Evolutionary conservation across 2,329 filamentous ascomycete species (phyloP).

Genomic region (Atkinsonella texensis): DNA sequence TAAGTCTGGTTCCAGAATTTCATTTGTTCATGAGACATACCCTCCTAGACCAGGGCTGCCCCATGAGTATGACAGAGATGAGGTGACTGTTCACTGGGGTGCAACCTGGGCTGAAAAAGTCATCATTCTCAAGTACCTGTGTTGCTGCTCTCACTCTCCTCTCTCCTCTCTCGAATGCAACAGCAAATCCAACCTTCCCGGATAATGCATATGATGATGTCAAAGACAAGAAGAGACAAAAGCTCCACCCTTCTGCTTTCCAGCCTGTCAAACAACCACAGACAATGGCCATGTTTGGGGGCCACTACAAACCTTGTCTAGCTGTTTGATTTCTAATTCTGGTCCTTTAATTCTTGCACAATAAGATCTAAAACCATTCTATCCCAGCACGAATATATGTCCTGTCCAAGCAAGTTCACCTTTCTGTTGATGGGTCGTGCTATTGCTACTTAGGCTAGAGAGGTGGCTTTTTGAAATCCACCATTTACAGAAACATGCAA

Average conservation of each 20-base stretch:
- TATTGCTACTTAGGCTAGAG: too few relatives aligned
- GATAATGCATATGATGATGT: background rate
- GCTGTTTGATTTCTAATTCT: background rate
- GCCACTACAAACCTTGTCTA: background rate
- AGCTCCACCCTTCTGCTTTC: background rate
- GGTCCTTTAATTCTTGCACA: background rate
- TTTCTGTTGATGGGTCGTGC: too few relatives aligned
- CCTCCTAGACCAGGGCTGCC: slow-evolving; percentile 3
- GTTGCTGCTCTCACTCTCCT: background rate
- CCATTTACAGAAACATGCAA: background rate
- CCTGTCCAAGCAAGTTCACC: background rate
- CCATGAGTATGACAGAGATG: background rate
- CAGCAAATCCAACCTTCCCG: background rate
- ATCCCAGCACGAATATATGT: too few relatives aligned
- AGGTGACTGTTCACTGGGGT: background rate
- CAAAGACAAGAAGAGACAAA: background rate
- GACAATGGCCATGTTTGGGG: background rate
- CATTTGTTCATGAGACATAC: slow-evolving; percentile 8
- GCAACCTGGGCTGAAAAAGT: background rate
- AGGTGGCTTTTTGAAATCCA: too few relatives aligned
- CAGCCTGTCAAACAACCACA: background rate
- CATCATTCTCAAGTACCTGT: background rate
- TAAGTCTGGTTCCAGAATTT: slow-evolving; percentile 37
- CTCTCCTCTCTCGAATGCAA: background rate
- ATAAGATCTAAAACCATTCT: too few relatives aligned